Evolutionary conservation across 768 basidiomycete species (phyloP), one percentile per base, ranked within the genome.

Genomic region (Roridomyces roridus): DNA sequence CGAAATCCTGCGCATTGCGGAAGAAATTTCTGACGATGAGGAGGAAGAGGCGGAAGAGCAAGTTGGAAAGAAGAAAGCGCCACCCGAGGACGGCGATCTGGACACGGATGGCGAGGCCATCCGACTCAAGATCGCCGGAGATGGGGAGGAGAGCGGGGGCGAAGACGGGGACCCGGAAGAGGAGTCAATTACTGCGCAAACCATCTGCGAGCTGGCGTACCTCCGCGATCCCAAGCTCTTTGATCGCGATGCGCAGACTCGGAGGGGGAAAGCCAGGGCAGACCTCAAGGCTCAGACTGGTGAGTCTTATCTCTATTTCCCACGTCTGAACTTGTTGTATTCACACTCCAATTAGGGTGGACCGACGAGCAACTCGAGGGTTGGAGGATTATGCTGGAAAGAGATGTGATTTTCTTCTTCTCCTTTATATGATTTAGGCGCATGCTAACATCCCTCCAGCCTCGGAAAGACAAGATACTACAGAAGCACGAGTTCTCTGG

Each of bases 341-440:
- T 54, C 25, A 18, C 51, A 35, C 25, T 31, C 34, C 6, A 10
- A 7, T 24, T 50, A 88, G 89, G 89, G 11, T 91, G 88, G 86
- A 76, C 69, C 10, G 86, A 97, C 65, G 89, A 89, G 63, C 94
- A 96, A 67, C 86, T 97, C 24, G 94, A 97, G 70, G 95, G 94
- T 0, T 97, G 94, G 94, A 83, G 74, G 53, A 86, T 91, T 51
- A 93, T 96, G 89, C 70, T 97, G 55, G 96, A 98, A 54, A 76
- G 89, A 63, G 88, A 96, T 66, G 95, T 96, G 65, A 58, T 90
- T 77, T 2, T 29, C 7, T 58, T 17, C 51, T 17, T 14, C 26
- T 7, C n/a, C 9, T 41, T 7, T 12, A 29, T 6, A 11, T 59
- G n/a, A 25, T 52, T 41, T 15, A 25, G 14, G 18, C 53, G 12